Percentiles rank a stretch among this genome's conserved stretches.
phyloP scores from a whole-genome alignment of 139 green algal genomes.

The Coccomyxa sp. region DNA sequence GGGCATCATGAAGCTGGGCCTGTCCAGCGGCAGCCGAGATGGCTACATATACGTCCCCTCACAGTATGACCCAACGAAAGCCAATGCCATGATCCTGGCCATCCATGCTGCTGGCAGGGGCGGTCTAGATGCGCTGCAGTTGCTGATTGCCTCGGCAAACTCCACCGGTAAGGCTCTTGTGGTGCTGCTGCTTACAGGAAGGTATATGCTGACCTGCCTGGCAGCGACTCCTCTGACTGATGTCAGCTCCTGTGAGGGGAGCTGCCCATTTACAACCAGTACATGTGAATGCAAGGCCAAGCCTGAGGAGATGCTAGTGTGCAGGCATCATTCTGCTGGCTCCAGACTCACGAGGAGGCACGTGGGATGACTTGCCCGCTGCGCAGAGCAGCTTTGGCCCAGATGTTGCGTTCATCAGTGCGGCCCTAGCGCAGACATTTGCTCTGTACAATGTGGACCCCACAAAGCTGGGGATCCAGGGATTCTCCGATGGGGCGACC shows the following conservation, averaged over 20 bases:
- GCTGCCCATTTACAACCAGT: not conserved
- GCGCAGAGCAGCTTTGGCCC: slow-evolving; percentile 16
- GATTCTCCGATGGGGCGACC: slow-evolving; percentile 37
- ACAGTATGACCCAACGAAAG: slow-evolving; percentile 11
- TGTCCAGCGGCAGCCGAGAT: slow-evolving; percentile 6
- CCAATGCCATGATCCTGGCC: slow-evolving; percentile 30
- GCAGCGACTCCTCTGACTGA: not conserved
- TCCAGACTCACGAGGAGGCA: slow-evolving; percentile 27
- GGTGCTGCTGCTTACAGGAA: not conserved
- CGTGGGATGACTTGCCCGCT: slow-evolving; percentile 34
- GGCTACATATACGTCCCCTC: slow-evolving; percentile 31
- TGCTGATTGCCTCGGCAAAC: slow-evolving; percentile 4
- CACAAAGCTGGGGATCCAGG: not conserved
- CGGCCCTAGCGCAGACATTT: slow-evolving; percentile 12
- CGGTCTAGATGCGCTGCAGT: not conserved
- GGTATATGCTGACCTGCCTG: not conserved
- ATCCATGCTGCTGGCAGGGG: slow-evolving; percentile 33
- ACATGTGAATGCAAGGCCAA: too few relatives aligned
- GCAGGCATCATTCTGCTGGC: slow-evolving; percentile 24
- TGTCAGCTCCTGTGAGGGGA: not conserved
- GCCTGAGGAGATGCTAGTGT: too few relatives aligned
- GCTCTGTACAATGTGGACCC: slow-evolving; percentile 6
- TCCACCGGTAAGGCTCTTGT: not conserved
- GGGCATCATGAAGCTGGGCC: slow-evolving; percentile 6
- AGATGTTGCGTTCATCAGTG: slow-evolving; percentile 31